Conservation (phyloP, 1,139 yeast genomes). For the Magnusiomyces starmeri region DNA sequence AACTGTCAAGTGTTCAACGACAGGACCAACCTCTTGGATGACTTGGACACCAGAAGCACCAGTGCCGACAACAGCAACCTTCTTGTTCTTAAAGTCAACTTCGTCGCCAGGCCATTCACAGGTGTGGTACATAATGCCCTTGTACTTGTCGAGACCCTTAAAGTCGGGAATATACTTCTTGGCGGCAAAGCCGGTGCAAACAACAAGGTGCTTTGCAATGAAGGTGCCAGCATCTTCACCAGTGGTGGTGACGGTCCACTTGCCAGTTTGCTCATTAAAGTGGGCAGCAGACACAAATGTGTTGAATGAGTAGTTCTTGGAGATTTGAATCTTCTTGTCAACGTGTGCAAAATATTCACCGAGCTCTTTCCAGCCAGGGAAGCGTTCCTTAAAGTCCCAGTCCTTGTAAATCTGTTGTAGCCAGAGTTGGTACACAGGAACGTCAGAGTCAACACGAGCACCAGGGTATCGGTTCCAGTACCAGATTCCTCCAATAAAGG, state of each 20-base stretch:
- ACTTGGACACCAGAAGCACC: slow-evolving; percentile 44
- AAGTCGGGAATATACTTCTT: slow-evolving; percentile 25
- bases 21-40: slow-evolving; percentile 29
- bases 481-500: slow-evolving; percentile 50
- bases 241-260: slow-evolving; percentile 37
- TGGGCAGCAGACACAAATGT: slow-evolving; percentile 32
- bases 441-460: slow-evolving; percentile 43
- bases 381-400: slow-evolving; percentile 39
- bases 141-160: slow-evolving; percentile 36
- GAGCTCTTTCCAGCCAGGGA: slow-evolving; percentile 45
- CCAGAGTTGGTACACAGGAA: slow-evolving; percentile 46
- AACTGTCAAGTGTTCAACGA: slow-evolving; percentile 21
- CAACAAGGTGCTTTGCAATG: slow-evolving; percentile 33
- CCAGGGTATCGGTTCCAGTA: slow-evolving; percentile 48
- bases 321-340: slow-evolving; percentile 36
- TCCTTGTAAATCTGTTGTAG: slow-evolving; percentile 38
- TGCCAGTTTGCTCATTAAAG: slow-evolving; percentile 34
- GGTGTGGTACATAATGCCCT: slow-evolving; percentile 45
- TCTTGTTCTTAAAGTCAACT: slow-evolving; percentile 36
- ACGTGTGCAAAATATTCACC: slow-evolving; percentile 41
- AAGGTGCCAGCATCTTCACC: slow-evolving; percentile 14
- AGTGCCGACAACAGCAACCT: slow-evolving; percentile 41
- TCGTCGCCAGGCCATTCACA: slow-evolving; percentile 42
- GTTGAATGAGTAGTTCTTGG: slow-evolving; percentile 33
- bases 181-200: slow-evolving; percentile 32